Conservation (phyloP, 2,329 filamentous ascomycete species). For the Cytospora paraplurivora region DNA sequence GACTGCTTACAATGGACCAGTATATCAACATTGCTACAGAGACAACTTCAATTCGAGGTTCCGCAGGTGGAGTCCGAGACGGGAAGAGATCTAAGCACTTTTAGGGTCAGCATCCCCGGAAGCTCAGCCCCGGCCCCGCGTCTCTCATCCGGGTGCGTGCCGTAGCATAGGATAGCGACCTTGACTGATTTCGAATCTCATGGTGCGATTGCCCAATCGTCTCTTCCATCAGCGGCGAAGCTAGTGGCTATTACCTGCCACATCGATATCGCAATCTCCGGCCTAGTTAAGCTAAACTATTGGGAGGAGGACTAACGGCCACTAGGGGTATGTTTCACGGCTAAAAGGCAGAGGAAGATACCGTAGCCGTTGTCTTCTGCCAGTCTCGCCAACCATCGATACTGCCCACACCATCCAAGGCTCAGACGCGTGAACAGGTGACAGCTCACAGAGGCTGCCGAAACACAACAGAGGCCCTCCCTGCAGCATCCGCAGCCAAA, state of each 20-base stretch:
- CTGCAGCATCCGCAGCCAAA: too few species aligned
- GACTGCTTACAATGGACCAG: background rate
- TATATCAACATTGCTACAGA: too few species aligned
- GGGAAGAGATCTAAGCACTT: too few species aligned
- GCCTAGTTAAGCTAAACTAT: background rate
- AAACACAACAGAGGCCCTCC: too few species aligned
- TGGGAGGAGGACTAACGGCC: too few species aligned
- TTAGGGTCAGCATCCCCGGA: too few species aligned
- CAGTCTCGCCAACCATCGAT: background rate
- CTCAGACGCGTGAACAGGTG: too few species aligned
- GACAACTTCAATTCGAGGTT: too few species aligned
- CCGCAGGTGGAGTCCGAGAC: too few species aligned
- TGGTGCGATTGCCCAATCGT: background rate
- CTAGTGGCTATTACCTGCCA: background rate
- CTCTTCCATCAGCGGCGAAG: background rate
- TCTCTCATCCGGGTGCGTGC: background rate
- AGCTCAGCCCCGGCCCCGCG: too few species aligned
- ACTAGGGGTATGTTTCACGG: background rate
- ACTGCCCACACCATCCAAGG: too few species aligned
- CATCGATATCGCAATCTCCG: background rate
- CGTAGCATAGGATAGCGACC: background rate
- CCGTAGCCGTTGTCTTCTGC: background rate
- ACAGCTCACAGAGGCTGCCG: too few species aligned
- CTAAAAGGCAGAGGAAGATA: background rate
- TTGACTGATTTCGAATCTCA: background rate